These are phyloP conservation scores for Raphanus raphanistrum DNA, from an alignment of 345 rosid species.

Conservation along the genomic window DNA sequence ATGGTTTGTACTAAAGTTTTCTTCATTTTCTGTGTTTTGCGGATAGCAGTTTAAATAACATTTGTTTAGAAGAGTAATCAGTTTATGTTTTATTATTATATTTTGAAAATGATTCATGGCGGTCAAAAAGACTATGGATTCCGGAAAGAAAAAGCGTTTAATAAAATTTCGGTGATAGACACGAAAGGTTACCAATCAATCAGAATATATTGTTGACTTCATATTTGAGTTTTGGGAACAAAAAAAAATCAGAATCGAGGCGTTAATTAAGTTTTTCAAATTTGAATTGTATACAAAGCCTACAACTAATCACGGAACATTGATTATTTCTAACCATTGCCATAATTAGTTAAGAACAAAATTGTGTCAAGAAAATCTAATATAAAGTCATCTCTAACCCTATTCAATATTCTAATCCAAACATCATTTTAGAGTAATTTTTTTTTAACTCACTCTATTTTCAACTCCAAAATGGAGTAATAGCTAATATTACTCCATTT, in stretches of 20 bases:
- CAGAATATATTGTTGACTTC: conserved; percentile 2
- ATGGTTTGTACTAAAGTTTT: neutral
- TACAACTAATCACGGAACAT: neutral
- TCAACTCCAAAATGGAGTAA: no score
- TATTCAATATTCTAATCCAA: no score
- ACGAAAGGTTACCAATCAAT: conserved; percentile 17
- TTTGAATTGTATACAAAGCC: neutral
- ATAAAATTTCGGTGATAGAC: neutral
- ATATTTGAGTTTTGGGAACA: neutral
- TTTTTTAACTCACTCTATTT: no score
- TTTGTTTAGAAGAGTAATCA: neutral
- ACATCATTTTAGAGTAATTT: no score
- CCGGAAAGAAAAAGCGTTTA: neutral
- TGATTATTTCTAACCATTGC: neutral
- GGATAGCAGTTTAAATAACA: neutral
- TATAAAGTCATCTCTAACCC: no score
- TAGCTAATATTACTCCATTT: no score
- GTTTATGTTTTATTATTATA: neutral
- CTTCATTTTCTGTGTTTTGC: neutral
- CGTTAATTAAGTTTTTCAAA: neutral
- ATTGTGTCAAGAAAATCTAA: neutral
- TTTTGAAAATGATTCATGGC: neutral
- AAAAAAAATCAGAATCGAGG: neutral
- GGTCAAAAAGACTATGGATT: conserved; percentile 13
- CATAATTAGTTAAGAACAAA: conserved; percentile 5